phyloP scores from a whole-genome alignment of 2,329 filamentous ascomycete genomes.

The Podosphaera leucotricha region DNA sequence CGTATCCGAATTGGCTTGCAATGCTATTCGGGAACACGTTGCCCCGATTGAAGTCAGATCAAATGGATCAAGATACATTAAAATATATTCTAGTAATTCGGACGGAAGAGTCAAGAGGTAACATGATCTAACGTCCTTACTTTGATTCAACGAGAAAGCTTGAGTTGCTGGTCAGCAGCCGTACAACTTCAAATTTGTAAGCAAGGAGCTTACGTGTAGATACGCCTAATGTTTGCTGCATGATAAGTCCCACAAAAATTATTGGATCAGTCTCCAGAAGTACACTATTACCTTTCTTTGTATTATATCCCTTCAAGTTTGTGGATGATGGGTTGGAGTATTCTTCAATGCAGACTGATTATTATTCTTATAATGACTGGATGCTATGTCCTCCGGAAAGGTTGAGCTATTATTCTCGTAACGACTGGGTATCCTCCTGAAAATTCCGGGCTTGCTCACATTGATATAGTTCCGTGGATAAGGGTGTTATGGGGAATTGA shows the following conservation, averaged over 20 bases:
- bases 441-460: neutral
- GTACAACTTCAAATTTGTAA: neutral
- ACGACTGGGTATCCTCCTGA: too few relatives aligned
- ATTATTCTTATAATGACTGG: neutral
- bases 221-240: neutral
- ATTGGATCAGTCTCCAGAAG: neutral
- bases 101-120: slow-evolving; percentile 35
- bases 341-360: neutral
- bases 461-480: neutral
- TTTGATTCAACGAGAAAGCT: neutral
- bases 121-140: neutral
- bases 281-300: neutral
- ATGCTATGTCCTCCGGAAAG: neutral
- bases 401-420: too few relatives aligned
- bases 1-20: slow-evolving; percentile 37
- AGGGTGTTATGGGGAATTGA: neutral
- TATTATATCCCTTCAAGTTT: neutral
- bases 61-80: slow-evolving; percentile 37
- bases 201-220: neutral
- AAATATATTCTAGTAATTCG: slow-evolving; percentile 52
- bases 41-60: slow-evolving; percentile 37
- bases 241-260: neutral
- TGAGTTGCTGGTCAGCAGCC: neutral
- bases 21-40: slow-evolving; percentile 36
- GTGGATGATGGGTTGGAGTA: neutral